Percentiles rank a stretch among this genome's conserved stretches.
Conservation (phyloP, 2,329 filamentous ascomycete genomes). For the Acrocalymma vagum region DNA sequence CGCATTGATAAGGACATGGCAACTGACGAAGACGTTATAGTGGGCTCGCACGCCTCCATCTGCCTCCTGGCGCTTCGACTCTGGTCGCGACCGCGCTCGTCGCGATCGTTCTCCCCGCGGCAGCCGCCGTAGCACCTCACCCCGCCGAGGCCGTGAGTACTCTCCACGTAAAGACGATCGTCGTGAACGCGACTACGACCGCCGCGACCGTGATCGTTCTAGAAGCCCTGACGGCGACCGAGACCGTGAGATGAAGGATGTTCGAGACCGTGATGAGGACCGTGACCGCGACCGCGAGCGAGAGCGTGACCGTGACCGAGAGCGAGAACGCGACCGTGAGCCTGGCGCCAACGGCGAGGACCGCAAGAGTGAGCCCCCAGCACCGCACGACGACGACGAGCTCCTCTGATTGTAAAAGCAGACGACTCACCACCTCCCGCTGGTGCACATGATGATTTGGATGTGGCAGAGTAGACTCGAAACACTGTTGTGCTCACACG, state of each 20-base stretch:
- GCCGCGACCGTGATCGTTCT: slow-evolving; percentile 78
- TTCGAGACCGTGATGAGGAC: slow-evolving; percentile 69
- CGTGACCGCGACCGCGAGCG: slow-evolving; percentile 60
- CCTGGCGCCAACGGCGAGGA: slow-evolving; percentile 86
- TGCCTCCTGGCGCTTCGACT: slow-evolving; percentile 97
- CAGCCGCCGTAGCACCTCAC: slow-evolving; percentile 61
- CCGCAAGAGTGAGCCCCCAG: slow-evolving; percentile 74
- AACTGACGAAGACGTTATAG: slow-evolving; percentile 58
- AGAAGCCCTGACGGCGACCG: slow-evolving; percentile 68
- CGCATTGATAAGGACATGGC: background rate
- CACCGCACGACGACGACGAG: slow-evolving; percentile 25
- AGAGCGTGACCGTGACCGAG: slow-evolving; percentile 60
- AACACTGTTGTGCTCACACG: slow-evolving; percentile 20
- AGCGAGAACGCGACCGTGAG: slow-evolving; percentile 63
- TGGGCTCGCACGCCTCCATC: slow-evolving; percentile 98
- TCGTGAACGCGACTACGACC: slow-evolving; percentile 71
- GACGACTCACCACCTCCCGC: slow-evolving; percentile 78
- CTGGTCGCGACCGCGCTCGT: slow-evolving; percentile 61
- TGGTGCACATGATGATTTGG: slow-evolving; percentile 87
- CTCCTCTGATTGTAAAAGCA: slow-evolving; percentile 46
- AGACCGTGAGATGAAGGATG: slow-evolving; percentile 58
- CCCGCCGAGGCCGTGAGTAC: slow-evolving; percentile 67
- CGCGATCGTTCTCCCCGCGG: slow-evolving; percentile 69
- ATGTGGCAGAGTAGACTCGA: slow-evolving; percentile 78
- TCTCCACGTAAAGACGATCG: slow-evolving; percentile 80